Percentiles rank a stretch among this genome's conserved stretches.
phyloP scores from a whole-genome alignment of 2,329 filamentous ascomycete species.

The Macroventuria anomochaeta region DNA sequence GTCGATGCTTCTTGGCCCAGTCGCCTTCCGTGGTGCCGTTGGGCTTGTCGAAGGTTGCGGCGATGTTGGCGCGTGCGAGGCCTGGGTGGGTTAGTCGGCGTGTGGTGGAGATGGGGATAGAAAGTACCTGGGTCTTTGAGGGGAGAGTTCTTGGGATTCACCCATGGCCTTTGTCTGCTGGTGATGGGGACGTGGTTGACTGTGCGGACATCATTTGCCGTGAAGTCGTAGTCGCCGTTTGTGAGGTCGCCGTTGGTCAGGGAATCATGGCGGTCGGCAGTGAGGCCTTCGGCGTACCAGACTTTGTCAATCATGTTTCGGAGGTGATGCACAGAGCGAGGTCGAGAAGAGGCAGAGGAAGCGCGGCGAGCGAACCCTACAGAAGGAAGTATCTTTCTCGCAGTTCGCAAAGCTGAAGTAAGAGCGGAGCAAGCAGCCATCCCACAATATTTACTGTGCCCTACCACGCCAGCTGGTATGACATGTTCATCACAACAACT shows the following conservation, averaged over 20 bases:
- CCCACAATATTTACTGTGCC: too few species aligned
- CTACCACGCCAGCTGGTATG: neutral
- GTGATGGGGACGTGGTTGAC: slow-evolving; percentile 19
- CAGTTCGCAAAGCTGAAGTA: too few species aligned
- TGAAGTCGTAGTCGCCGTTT: slow-evolving; percentile 9
- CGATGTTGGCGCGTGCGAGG: slow-evolving; percentile 52
- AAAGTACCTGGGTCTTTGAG: slow-evolving; percentile 15
- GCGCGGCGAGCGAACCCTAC: too few species aligned
- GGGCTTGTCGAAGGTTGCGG: slow-evolving; percentile 49
- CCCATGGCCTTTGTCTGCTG: slow-evolving; percentile 13
- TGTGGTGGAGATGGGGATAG: neutral
- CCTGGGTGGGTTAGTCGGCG: slow-evolving; percentile 28
- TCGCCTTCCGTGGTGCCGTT: slow-evolving; percentile 51
- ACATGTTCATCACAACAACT: neutral
- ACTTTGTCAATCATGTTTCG: slow-evolving; percentile 4
- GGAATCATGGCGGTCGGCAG: neutral
- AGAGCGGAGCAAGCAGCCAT: too few species aligned
- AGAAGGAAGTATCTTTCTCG: too few species aligned
- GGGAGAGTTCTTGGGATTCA: slow-evolving; percentile 13
- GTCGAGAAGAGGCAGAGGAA: neutral
- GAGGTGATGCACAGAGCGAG: neutral
- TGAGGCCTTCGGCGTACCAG: slow-evolving; percentile 5
- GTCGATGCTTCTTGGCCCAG: slow-evolving; percentile 48
- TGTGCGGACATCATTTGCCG: neutral
- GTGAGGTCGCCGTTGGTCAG: slow-evolving; percentile 1